These are phyloP conservation scores for Cercospora berteroae DNA, from an alignment of 2,329 filamentous ascomycete species.

Conservation along the genomic window DNA sequence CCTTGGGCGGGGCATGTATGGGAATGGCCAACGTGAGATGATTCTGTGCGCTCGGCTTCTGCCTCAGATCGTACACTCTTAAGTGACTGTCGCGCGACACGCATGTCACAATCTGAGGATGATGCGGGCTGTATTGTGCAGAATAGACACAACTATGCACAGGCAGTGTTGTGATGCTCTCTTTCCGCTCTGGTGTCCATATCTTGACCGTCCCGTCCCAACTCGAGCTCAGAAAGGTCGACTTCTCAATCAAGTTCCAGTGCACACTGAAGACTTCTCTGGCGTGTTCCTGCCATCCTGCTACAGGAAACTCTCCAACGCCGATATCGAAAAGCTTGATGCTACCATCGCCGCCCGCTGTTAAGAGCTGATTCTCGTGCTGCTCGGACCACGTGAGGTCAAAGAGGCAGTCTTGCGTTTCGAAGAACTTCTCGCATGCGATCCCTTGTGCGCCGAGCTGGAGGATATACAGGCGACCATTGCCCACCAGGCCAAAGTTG, in stretches of 20 bases:
- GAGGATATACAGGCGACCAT: constrained; percentile 83
- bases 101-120: constrained; percentile 78
- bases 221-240: constrained; percentile 83
- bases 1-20: constrained; percentile 67
- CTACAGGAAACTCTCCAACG: constrained; percentile 79
- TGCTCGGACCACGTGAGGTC: constrained; percentile 94
- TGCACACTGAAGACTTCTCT: constrained; percentile 88
- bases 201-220: constrained; percentile 98
- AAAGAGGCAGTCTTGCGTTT: constrained; percentile 95
- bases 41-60: constrained; percentile 80
- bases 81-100: constrained; percentile 88
- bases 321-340: constrained; percentile 90
- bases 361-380: constrained; percentile 90
- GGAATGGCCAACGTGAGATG: constrained; percentile 81
- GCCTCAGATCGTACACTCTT: constrained; percentile 86
- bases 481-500: constrained; percentile 96
- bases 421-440: constrained; percentile 82
- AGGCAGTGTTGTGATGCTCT: constrained; percentile 78
- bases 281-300: constrained; percentile 90
- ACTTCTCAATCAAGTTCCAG: constrained; percentile 90
- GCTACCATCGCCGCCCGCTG: constrained; percentile 87
- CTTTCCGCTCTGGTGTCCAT: constrained; percentile 71
- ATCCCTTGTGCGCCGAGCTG: constrained; percentile 81
- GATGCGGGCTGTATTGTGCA: constrained; percentile 85
- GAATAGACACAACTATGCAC: constrained; percentile 94